Percentiles rank a stretch among this genome's conserved stretches.
Conservation (phyloP, 345 rosid species). For the Sapria himalayana region DNA sequence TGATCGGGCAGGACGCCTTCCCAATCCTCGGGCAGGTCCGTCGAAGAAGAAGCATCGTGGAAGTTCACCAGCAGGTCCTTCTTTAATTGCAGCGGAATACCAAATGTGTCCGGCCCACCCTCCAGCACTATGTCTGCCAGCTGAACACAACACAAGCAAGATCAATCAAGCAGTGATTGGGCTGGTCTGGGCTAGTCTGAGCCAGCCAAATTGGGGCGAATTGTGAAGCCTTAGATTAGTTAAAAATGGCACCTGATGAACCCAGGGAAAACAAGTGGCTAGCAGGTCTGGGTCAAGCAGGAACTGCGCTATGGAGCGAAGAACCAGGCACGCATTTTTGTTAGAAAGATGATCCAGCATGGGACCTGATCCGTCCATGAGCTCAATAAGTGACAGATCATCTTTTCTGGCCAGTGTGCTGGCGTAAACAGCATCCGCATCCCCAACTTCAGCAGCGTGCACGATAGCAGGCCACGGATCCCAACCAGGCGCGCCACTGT, state of each 20-base stretch:
- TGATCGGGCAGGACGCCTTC: constrained; percentile 68
- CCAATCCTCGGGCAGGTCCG: constrained; percentile 87
- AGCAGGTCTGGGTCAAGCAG: constrained; percentile 59
- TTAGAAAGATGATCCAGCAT: constrained; percentile 65
- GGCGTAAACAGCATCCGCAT: constrained; percentile 71
- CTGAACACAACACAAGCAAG: constrained; percentile 19
- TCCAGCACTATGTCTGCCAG: constrained; percentile 58
- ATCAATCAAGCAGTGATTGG: not conserved
- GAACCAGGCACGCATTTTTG: constrained; percentile 58
- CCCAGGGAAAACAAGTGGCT: constrained; percentile 84
- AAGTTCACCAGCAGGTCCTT: constrained; percentile 57
- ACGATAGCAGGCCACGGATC: constrained; percentile 81
- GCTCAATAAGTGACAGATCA: constrained; percentile 74
- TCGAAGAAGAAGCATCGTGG: constrained; percentile 47
- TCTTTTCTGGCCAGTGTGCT: constrained; percentile 66
- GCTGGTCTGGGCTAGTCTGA: no score
- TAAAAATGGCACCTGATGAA: constrained; percentile 99
- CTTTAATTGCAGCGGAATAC: constrained; percentile 64
- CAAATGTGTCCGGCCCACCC: constrained; percentile 50
- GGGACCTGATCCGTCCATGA: constrained; percentile 91
- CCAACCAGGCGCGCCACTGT: constrained; percentile 66
- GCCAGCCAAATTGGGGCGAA: no score
- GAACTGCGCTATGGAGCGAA: constrained; percentile 55
- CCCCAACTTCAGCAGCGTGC: constrained; percentile 82
- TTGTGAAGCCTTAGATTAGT: no score